Evolutionary conservation across 805 yeast species (phyloP).

Genomic region (Lachancea cidri): DNA sequence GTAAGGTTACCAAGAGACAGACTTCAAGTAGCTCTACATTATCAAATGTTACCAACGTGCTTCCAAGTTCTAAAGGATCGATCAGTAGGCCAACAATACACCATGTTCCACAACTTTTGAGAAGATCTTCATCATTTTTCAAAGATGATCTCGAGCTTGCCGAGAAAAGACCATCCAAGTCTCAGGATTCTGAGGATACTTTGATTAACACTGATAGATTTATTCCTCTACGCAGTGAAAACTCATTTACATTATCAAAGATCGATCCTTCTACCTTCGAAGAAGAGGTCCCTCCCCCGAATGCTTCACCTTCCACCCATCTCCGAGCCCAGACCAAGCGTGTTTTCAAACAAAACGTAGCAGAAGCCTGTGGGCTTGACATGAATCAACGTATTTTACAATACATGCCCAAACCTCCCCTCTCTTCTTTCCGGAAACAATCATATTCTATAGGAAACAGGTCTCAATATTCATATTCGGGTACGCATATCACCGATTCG

Average conservation of each 20-base stretch:
- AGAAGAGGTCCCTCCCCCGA: slow-evolving; percentile 44
- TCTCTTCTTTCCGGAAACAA: slow-evolving; percentile 27
- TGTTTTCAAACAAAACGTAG: slow-evolving; percentile 73
- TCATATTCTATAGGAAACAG: slow-evolving; percentile 28
- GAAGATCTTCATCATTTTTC: slow-evolving; percentile 31
- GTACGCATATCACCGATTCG: slow-evolving; percentile 18
- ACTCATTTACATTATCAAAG: slow-evolving; percentile 31
- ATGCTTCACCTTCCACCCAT: slow-evolving; percentile 43
- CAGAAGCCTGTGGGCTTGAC: slow-evolving; percentile 89
- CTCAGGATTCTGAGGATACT: slow-evolving; percentile 23
- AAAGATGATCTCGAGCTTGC: slow-evolving; percentile 23
- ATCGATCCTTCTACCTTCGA: slow-evolving; percentile 21
- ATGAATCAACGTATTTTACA: slow-evolving; percentile 78
- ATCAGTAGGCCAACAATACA: slow-evolving; percentile 19
- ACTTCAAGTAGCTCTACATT: slow-evolving; percentile 20
- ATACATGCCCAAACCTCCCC: slow-evolving; percentile 85
- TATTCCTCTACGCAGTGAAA: slow-evolving; percentile 49
- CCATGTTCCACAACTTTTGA: slow-evolving; percentile 29
- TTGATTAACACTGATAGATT: slow-evolving; percentile 47
- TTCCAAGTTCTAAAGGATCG: slow-evolving; percentile 14
- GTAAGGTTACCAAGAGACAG: slow-evolving; percentile 22
- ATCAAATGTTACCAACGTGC: slow-evolving; percentile 19
- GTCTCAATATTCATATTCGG: slow-evolving; percentile 30
- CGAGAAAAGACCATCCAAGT: slow-evolving; percentile 7
- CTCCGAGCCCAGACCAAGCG: slow-evolving; percentile 39